phyloP scores from a whole-genome alignment of 768 basidiomycete genomes.

The Termitomyces sp. region DNA sequence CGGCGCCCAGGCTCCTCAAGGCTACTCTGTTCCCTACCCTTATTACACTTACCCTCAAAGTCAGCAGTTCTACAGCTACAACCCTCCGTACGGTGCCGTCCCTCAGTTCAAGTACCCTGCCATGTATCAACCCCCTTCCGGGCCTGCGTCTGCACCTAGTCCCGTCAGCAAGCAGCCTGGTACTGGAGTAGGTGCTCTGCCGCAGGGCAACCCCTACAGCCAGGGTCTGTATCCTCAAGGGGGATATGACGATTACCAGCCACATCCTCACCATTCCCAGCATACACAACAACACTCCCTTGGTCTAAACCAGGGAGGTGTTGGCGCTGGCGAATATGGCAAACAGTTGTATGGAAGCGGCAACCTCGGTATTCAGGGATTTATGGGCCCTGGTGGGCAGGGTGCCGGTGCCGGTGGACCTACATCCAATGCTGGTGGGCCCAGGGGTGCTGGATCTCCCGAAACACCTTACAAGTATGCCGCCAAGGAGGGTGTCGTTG shows the following conservation, averaged over 20 bases:
- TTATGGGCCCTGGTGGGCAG: constrained; percentile 57
- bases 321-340: constrained; percentile 35
- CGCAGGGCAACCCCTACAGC: constrained; percentile 51
- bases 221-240: constrained; percentile 61
- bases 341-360: constrained; percentile 43
- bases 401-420: constrained; percentile 33
- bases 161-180: constrained; percentile 64
- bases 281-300: constrained; percentile 50
- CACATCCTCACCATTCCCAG: constrained; percentile 43
- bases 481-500: constrained; percentile 52
- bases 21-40: constrained; percentile 54
- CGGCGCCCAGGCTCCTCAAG: constrained; percentile 57
- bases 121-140: constrained; percentile 70
- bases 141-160: constrained; percentile 58
- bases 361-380: constrained; percentile 58
- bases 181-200: constrained; percentile 39
- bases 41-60: constrained; percentile 69
- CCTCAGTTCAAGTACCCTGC: constrained; percentile 76
- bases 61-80: constrained; percentile 72
- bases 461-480: constrained; percentile 75
- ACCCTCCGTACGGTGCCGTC: constrained; percentile 39
- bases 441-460: constrained; percentile 53
- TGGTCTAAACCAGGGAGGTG: constrained; percentile 34
- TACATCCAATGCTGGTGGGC: constrained; percentile 38
- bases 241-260: constrained; percentile 41